Evolutionary conservation across 2,329 filamentous ascomycete genomes (phyloP).

Genomic region (Hypoxylon sp.): DNA sequence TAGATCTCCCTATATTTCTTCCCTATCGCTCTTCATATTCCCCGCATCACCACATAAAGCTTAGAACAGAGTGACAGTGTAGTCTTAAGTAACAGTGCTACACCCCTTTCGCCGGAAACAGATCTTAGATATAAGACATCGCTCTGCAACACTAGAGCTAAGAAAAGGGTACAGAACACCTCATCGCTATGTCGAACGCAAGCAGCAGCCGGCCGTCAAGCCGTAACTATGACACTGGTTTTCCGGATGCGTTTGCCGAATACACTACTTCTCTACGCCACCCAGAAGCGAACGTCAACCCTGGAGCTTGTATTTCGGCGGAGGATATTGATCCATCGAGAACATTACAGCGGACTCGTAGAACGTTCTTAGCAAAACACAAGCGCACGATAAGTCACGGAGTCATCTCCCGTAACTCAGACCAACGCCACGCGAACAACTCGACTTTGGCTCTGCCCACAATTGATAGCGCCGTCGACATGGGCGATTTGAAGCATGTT

Average conservation of each 20-base stretch:
- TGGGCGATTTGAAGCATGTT: slow-evolving; percentile 41
- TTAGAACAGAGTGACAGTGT: slow-evolving; percentile 21
- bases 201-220: slow-evolving; percentile 51
- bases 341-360: slow-evolving; percentile 61
- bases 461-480: slow-evolving; percentile 44
- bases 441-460: slow-evolving; percentile 40
- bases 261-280: slow-evolving; percentile 74
- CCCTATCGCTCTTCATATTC: slow-evolving; percentile 2
- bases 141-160: slow-evolving; percentile 38
- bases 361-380: slow-evolving; percentile 64
- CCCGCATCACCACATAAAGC: slow-evolving; percentile 23
- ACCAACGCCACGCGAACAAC: slow-evolving; percentile 52
- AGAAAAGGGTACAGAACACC: slow-evolving; percentile 37
- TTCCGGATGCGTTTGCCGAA: slow-evolving; percentile 54
- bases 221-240: slow-evolving; percentile 54
- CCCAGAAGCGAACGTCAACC: slow-evolving; percentile 71
- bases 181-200: slow-evolving; percentile 50
- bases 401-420: slow-evolving; percentile 57
- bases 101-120: slow-evolving; percentile 1
- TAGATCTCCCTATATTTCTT: not conserved
- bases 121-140: slow-evolving; percentile 14
- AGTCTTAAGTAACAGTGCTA: slow-evolving; percentile 20
- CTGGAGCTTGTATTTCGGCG: slow-evolving; percentile 69
- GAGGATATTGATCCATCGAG: slow-evolving; percentile 65
- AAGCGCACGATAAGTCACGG: slow-evolving; percentile 65